Percentiles rank a stretch among this genome's conserved stretches.
These are phyloP conservation scores for Ploettnerulaceae sp. DNA, from an alignment of 2,329 filamentous ascomycete genomes.

Conservation along the genomic window DNA sequence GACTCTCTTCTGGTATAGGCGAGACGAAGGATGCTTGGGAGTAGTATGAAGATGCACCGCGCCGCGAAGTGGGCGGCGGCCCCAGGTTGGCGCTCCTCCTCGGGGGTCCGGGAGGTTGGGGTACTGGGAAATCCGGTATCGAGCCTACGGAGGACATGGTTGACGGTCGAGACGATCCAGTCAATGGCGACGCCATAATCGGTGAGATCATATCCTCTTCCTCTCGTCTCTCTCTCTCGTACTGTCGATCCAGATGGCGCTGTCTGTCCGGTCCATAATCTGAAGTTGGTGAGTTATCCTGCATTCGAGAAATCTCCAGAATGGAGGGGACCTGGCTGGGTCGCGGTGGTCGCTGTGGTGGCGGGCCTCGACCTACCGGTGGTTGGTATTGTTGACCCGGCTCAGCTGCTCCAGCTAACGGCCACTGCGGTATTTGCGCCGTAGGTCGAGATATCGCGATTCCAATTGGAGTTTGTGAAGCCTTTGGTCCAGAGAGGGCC, in stretches of 20 bases:
- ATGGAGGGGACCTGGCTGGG: slow-evolving; percentile 57
- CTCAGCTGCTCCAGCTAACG: slow-evolving; percentile 36
- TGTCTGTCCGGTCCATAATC: slow-evolving; percentile 38
- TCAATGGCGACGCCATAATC: slow-evolving; percentile 42
- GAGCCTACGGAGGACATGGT: slow-evolving; percentile 50
- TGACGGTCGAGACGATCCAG: slow-evolving; percentile 48
- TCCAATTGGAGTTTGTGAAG: slow-evolving; percentile 26
- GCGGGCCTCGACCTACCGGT: slow-evolving; percentile 45
- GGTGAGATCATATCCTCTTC: slow-evolving; percentile 31
- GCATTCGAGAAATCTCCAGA: slow-evolving; percentile 49
- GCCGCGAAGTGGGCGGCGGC: slow-evolving; percentile 55
- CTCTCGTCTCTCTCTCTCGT: slow-evolving; percentile 9
- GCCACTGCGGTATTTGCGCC: slow-evolving; percentile 50
- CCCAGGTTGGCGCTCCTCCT: slow-evolving; percentile 51
- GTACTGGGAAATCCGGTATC: slow-evolving; percentile 47
- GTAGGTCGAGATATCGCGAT: slow-evolving; percentile 45
- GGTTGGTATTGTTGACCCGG: slow-evolving; percentile 43
- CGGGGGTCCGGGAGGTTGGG: slow-evolving; percentile 24
- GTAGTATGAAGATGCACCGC: slow-evolving; percentile 60
- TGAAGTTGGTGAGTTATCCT: slow-evolving; percentile 53
- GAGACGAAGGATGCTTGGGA: slow-evolving; percentile 64
- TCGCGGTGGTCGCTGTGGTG: slow-evolving; percentile 55
- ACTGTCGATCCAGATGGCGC: slow-evolving; percentile 24
- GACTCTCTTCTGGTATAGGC: slow-evolving; percentile 69
- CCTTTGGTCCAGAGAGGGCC: slow-evolving; percentile 19